phyloP scores from a whole-genome alignment of 371 early-diverging fungal genomes.

The Mucor irregularis region DNA sequence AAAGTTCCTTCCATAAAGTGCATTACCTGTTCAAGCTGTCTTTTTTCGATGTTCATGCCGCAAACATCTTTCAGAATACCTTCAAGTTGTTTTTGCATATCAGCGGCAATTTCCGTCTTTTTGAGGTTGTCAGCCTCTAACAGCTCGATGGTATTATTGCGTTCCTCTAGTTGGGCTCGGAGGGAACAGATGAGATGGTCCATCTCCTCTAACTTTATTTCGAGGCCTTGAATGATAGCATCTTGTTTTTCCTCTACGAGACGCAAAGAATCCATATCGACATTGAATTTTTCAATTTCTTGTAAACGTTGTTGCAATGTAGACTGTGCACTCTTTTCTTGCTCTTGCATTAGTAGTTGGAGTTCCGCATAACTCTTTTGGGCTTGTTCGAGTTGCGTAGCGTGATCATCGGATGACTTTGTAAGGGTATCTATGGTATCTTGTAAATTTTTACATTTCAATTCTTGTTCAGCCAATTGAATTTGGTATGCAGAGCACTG shows the following conservation, averaged over 20 bases:
- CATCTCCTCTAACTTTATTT: slow-evolving; percentile 40
- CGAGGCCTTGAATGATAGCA: slow-evolving; percentile 35
- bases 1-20: slow-evolving; percentile 34
- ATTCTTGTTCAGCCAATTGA: slow-evolving; percentile 1
- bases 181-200: slow-evolving; percentile 23
- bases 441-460: slow-evolving; percentile 2
- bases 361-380: slow-evolving; percentile 11
- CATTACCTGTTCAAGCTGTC: slow-evolving; percentile 34
- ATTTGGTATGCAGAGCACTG: neutral
- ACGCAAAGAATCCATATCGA: slow-evolving; percentile 26
- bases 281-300: slow-evolving; percentile 32
- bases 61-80: slow-evolving; percentile 29
- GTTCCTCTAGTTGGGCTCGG: slow-evolving; percentile 31
- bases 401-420: slow-evolving; percentile 7
- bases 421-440: slow-evolving; percentile 12
- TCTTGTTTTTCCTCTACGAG: slow-evolving; percentile 45
- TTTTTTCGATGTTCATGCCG: slow-evolving; percentile 33
- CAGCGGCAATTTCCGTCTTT: slow-evolving; percentile 20
- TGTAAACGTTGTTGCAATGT: slow-evolving; percentile 25
- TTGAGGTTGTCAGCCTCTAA: slow-evolving; percentile 27
- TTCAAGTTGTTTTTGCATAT: slow-evolving; percentile 28
- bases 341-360: slow-evolving; percentile 23
- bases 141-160: slow-evolving; percentile 25
- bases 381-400: slow-evolving; percentile 12
- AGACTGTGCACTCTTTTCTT: slow-evolving; percentile 21